A percentile compares a stretch with the other conserved stretches of the same genome.
Conservation (phyloP, 306 rosid species). For the Leucaena leucocephala region DNA sequence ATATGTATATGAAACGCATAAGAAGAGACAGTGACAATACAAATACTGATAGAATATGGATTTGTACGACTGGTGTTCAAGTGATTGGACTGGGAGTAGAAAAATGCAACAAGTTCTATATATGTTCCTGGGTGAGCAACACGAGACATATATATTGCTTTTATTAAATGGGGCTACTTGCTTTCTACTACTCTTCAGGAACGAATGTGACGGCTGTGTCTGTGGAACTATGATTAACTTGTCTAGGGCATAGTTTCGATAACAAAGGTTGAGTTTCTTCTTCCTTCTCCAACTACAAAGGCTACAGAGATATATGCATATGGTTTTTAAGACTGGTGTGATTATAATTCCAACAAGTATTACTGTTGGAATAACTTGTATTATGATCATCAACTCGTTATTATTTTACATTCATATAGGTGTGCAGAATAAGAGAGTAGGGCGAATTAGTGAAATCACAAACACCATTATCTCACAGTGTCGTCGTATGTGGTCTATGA, state of each 20-base stretch:
- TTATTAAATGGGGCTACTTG: background rate
- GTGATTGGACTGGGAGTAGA: background rate
- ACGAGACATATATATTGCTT: background rate
- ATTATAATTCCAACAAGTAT: background rate
- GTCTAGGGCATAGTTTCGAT: background rate
- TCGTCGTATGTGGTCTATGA: constrained; percentile 19
- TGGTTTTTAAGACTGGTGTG: background rate
- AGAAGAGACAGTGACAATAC: background rate
- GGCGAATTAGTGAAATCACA: background rate
- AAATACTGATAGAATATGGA: background rate
- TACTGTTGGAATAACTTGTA: background rate
- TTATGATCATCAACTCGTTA: background rate
- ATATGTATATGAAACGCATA: background rate
- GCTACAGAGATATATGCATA: background rate
- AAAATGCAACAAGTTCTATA: background rate
- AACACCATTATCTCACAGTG: constrained; percentile 22
- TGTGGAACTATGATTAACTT: background rate
- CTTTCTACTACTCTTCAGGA: background rate
- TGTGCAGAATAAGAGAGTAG: background rate
- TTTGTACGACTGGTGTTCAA: background rate
- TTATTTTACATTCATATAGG: background rate
- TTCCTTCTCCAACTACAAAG: background rate
- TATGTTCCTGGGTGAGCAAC: background rate
- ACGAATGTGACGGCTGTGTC: background rate
- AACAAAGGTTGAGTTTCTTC: background rate